Evolutionary conservation across 2,329 filamentous ascomycete genomes (phyloP).

Genomic region (Ophiostoma ulmi): DNA sequence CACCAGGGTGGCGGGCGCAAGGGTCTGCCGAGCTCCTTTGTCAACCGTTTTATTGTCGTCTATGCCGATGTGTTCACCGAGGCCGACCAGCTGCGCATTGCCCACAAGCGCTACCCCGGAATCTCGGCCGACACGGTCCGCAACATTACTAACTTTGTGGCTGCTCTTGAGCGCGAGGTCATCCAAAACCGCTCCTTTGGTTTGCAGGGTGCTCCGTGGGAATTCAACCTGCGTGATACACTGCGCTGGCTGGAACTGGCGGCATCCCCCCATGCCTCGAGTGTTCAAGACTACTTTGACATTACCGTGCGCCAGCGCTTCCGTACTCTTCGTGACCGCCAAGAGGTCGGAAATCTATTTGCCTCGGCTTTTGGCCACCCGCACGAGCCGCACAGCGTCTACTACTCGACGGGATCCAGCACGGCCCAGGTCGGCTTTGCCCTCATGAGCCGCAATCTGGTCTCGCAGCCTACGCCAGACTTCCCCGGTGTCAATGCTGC

Average conservation of each 20-base stretch:
- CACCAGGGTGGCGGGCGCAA: slow-evolving; percentile 95
- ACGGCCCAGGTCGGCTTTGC: slow-evolving; percentile 78
- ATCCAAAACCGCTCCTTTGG: slow-evolving; percentile 55
- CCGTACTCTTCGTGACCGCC: slow-evolving; percentile 63
- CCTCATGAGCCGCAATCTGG: slow-evolving; percentile 56
- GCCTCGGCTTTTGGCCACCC: slow-evolving; percentile 53
- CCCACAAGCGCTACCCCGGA: slow-evolving; percentile 66
- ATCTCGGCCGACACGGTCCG: slow-evolving; percentile 56
- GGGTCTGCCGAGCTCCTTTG: slow-evolving; percentile 88
- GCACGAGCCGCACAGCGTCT: slow-evolving; percentile 58
- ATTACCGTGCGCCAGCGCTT: slow-evolving; percentile 86
- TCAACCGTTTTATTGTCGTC: slow-evolving; percentile 96
- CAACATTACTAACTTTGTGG: slow-evolving; percentile 74
- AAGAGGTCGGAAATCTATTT: slow-evolving; percentile 62
- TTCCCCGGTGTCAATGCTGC: slow-evolving; percentile 49
- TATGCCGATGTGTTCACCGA: slow-evolving; percentile 87
- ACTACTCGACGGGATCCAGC: slow-evolving; percentile 61
- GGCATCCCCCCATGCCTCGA: slow-evolving; percentile 5
- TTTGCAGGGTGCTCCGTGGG: slow-evolving; percentile 74
- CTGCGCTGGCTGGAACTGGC: slow-evolving; percentile 79
- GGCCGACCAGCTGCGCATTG: slow-evolving; percentile 77
- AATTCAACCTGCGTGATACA: slow-evolving; percentile 89
- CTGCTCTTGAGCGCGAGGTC: slow-evolving; percentile 68
- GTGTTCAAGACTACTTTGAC: slow-evolving; percentile 67
- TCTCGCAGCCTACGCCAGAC: slow-evolving; percentile 45